These are phyloP conservation scores for Venturia asperata DNA, from an alignment of 2,329 filamentous ascomycete species.

Conservation along the genomic window DNA sequence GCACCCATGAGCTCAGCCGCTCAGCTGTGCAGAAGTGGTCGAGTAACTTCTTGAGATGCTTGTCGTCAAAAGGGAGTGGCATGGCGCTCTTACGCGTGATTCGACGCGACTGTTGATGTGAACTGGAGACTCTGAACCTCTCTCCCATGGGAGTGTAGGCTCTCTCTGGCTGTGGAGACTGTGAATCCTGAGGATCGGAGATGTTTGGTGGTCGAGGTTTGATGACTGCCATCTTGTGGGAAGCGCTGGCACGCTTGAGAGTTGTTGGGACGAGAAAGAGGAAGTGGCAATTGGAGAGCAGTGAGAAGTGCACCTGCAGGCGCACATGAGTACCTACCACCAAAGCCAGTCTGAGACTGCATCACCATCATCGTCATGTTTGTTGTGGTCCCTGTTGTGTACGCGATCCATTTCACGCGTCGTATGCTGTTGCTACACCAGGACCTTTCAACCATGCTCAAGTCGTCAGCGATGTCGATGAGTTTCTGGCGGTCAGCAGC, in stretches of 20 bases:
- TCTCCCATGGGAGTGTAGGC: neutral
- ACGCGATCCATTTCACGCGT: neutral
- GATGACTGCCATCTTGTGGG: neutral
- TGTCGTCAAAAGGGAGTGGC: slow-evolving; percentile 5
- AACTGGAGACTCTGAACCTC: slow-evolving; percentile 1
- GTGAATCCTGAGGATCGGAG: neutral
- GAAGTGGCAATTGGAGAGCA: neutral
- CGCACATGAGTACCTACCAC: neutral
- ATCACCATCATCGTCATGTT: neutral
- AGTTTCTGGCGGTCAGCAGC: neutral
- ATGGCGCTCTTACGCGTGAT: slow-evolving; percentile 8
- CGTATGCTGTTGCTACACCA: neutral
- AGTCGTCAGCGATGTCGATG: neutral
- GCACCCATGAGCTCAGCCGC: neutral
- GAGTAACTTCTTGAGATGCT: slow-evolving; percentile 9
- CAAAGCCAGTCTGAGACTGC: too few species aligned
- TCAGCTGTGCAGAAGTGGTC: slow-evolving; percentile 6
- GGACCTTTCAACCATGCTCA: neutral
- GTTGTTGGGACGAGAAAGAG: slow-evolving; percentile 3
- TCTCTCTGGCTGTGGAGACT: neutral
- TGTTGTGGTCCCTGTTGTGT: neutral
- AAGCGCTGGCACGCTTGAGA: neutral
- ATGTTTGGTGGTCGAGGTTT: neutral
- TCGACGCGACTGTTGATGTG: neutral
- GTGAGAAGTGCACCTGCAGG: neutral